These are phyloP conservation scores for Tetrahymena elliotti DNA, from an alignment of 73 alveolate genomes.

Conservation along the genomic window DNA sequence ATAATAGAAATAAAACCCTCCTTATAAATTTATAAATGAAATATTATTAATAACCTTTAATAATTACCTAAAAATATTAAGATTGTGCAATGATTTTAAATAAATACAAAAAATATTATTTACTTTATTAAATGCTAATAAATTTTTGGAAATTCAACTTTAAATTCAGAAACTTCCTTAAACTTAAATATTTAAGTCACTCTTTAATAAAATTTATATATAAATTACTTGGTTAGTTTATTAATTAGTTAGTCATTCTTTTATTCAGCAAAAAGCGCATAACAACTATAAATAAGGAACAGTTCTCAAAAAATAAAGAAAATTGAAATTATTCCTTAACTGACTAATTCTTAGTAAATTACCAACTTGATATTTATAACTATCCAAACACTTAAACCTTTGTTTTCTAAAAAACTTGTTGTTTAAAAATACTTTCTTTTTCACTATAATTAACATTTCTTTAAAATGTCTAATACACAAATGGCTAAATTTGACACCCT, in stretches of 20 bases:
- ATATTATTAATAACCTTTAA: not conserved
- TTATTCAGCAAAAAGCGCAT: not conserved
- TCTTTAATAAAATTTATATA: too few species aligned
- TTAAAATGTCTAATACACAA: not conserved
- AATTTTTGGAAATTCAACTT: not conserved
- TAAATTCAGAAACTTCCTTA: not conserved
- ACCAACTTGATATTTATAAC: not conserved
- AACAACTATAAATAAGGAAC: not conserved
- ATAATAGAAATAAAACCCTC: not conserved
- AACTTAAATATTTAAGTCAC: not conserved
- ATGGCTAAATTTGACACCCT: not conserved
- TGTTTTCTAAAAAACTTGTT: too few species aligned
- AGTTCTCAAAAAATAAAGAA: too few species aligned
- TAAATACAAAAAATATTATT: not conserved
- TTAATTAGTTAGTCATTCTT: not conserved
- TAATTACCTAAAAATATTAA: not conserved
- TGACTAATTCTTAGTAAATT: too few species aligned
- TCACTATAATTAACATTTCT: not conserved
- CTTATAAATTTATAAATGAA: not conserved
- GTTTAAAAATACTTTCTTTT: too few species aligned
- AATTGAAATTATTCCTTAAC: too few species aligned
- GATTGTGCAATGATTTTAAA: not conserved
- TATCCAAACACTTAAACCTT: too few species aligned
- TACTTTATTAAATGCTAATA: not conserved
- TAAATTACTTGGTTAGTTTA: not conserved